Evolutionary conservation across 2,329 filamentous ascomycete genomes (phyloP).

Genomic region (Verticillium alfalfae): DNA sequence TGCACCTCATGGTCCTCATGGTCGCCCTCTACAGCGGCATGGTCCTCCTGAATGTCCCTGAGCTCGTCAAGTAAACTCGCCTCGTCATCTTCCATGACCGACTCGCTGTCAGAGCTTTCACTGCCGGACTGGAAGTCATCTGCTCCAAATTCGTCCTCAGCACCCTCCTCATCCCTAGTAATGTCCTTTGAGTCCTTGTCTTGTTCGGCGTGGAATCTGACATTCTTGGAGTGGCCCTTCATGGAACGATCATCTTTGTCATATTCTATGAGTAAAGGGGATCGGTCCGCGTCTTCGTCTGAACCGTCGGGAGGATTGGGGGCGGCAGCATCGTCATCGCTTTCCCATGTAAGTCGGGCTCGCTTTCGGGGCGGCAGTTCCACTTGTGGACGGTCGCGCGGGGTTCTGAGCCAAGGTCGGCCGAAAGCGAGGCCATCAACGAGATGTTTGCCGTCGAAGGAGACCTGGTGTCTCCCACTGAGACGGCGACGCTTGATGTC

Average conservation of each 20-base stretch:
- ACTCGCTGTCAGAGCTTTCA: slow-evolving; percentile 37
- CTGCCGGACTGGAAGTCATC: slow-evolving; percentile 18
- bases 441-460: slow-evolving; percentile 69
- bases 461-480: slow-evolving; percentile 77
- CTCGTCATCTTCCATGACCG: slow-evolving; percentile 25
- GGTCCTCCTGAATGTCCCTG: slow-evolving; percentile 1
- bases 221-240: slow-evolving; percentile 12
- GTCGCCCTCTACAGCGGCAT: slow-evolving; percentile 2
- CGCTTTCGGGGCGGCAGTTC: slow-evolving; percentile 71
- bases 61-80: slow-evolving; percentile 11
- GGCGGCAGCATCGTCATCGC: slow-evolving; percentile 33
- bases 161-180: slow-evolving; percentile 15
- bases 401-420: slow-evolving; percentile 57
- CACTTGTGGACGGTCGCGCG: slow-evolving; percentile 58
- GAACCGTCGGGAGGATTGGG: slow-evolving; percentile 23
- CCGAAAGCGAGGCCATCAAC: slow-evolving; percentile 85
- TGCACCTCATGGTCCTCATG: slow-evolving; percentile 10
- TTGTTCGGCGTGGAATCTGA: slow-evolving; percentile 23
- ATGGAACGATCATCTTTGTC: neutral
- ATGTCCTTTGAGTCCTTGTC: slow-evolving; percentile 20
- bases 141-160: slow-evolving; percentile 10
- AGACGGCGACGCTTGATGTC: slow-evolving; percentile 70
- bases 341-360: slow-evolving; percentile 42
- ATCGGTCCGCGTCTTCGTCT: slow-evolving; percentile 24
- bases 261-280: slow-evolving; percentile 8